Base-by-base conservation (phyloP, 805 yeast genomes). In the Pichia rugopelliculosa region DNA sequence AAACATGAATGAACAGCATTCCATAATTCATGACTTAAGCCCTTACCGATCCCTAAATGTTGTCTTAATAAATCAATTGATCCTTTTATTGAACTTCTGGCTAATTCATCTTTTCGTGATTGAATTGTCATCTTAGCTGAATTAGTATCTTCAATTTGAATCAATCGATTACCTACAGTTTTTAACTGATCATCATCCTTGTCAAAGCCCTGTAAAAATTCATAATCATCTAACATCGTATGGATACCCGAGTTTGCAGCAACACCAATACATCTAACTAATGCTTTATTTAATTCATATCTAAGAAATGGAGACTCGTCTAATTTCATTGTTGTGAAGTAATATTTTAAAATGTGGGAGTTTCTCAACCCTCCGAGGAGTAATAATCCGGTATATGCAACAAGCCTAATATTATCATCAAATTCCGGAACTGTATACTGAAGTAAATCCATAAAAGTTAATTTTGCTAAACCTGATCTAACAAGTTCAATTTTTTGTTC, bases 301-400 rank as follows among this genome's bases (percentile, higher is more conserved):
- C 79, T 74, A 36, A 88, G 65, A 43, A 70, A 71, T 1, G 73
- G 65, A 1, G 84, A 76, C 1, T 71, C 67, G 36, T 84, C 90
- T 33, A 82, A 67, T 24, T 79, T 69, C 44, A 80, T 60, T 0
- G 77, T 64, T 25, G 77, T 70, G 54, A 87, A 79, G 50, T 81
- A 77, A 56, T 86, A 86, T 18, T 73, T 67, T 52, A 89, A 59
- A 4, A 89, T 69, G 26, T 71, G 68, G 13, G 70, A 62, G 56
- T 87, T 86, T 50, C 80, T 82, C 53, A 90, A 63, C 1, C 93
- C 96, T 20, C 97, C 96, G 41, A 87, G 66, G 4, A 75, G 56
- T 44, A 93, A 67, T 26, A 93, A 58, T 0, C 88, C 85, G 47
- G 77, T 75, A 59, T 87, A 82, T 0, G 96, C 90, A 24, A 75